Evolutionary conservation across 345 rosid genomes (phyloP).

Genomic region (Eutrema heterophyllum): DNA sequence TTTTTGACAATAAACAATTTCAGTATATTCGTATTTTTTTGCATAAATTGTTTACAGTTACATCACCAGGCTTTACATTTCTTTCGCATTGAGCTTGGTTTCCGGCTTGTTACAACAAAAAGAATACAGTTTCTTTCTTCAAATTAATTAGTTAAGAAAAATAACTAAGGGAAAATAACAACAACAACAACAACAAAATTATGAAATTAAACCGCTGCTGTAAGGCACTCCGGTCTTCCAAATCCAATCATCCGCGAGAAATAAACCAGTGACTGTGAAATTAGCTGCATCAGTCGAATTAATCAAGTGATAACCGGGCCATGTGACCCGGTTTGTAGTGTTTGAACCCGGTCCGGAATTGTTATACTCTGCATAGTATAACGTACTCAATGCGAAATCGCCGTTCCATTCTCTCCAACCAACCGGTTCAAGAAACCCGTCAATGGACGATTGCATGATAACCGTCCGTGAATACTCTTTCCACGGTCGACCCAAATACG

Average conservation of each 20-base stretch:
- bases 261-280: conserved; percentile 54
- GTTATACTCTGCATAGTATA: conserved; percentile 69
- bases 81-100: conserved; percentile 17
- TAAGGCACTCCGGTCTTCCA: conserved; percentile 65
- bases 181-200: not conserved
- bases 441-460: conserved; percentile 51
- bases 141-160: not conserved
- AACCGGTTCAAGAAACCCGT: conserved; percentile 47
- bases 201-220: conserved; percentile 18
- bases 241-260: conserved; percentile 64
- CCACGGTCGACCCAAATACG: conserved; percentile 92
- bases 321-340: conserved; percentile 53
- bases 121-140: not conserved
- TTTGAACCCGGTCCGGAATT: conserved; percentile 74
- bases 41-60: not conserved
- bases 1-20: not conserved
- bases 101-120: conserved; percentile 2
- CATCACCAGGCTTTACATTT: conserved; percentile 6
- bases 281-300: conserved; percentile 61
- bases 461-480: conserved; percentile 78
- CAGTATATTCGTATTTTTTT: not conserved
- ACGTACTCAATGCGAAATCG: conserved; percentile 56
- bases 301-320: conserved; percentile 68
- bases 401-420: conserved; percentile 78
- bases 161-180: not conserved